Base-by-base conservation (phyloP, 2,329 filamentous ascomycete species). In the Herpomyces periplanetae region DNA sequence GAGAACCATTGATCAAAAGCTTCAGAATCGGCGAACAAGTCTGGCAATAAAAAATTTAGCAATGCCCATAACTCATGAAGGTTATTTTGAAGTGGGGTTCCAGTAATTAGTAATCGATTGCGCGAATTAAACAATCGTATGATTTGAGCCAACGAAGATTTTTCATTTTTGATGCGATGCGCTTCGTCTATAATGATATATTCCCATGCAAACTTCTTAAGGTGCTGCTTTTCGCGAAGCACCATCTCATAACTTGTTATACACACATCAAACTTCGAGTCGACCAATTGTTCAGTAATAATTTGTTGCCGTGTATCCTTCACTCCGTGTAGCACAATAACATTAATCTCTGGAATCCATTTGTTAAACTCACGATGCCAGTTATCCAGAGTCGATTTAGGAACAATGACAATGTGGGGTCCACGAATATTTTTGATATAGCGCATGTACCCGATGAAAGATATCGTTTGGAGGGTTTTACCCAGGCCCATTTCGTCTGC, bases 201-300 rank as follows among this genome's bases (percentile, higher is more conserved):
- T 37, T 96, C 75, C 80, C 80, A 96, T 0, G 80, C 73, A 36
- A 96, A 85, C 38, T 91, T 91, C 43, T 80, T 87, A 28, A 96
- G 40, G 29, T 87, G 69, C 1, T 65, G 49, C 43, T 96, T 91
- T 35, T 96, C 80, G 22, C 80, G 58, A 6, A 96, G 48, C 23
- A 96, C 71, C 75, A 96, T 91, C 38, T 96, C 80, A 42, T 96
- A 96, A 37, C 73, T 88, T 7, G 80, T 96, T 35, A 96, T 66
- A 42, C 75, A 88, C 8, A 91, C 75, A 31, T 96, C 80, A 29
- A 96, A 96, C 27, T 85, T 68, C 36, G 88, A 71, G 23, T 84
- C 66, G 8, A 84, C 49, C n/a, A 96, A 48, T 3, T 68, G 64
- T 8, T 87, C 68, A 27, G 69, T 68, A 38, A 96, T 91, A 20